Percentiles rank a stretch among this genome's conserved stretches.
phyloP scores from a whole-genome alignment of 257 asterid genomes.

The Solanum pinnatisectum region DNA sequence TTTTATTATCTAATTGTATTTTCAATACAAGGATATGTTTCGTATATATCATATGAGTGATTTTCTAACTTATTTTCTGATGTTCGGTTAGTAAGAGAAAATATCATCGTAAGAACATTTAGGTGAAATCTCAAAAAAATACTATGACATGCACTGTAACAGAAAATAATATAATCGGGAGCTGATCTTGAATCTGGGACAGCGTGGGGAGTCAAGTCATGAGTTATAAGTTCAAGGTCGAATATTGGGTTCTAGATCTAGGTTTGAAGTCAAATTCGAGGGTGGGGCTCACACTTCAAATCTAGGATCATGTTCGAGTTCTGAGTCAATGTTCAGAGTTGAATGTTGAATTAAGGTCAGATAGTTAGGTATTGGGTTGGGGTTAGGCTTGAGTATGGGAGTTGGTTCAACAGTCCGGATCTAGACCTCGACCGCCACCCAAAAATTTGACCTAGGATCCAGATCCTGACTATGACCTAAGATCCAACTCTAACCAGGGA shows the following conservation, averaged over 20 bases:
- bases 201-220: background rate
- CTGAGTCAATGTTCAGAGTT: accelerated
- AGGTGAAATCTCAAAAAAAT: background rate
- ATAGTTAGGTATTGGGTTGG: background rate
- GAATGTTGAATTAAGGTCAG: background rate
- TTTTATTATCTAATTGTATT: too few species aligned
- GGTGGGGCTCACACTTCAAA: background rate
- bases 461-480: background rate
- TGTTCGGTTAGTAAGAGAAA: background rate
- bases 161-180: background rate
- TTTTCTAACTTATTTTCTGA: background rate
- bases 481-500: background rate
- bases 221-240: background rate
- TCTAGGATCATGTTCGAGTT: background rate
- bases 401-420: background rate
- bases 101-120: background rate
- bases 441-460: background rate
- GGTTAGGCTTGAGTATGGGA: background rate
- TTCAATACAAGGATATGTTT: background rate
- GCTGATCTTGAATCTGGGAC: background rate
- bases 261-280: background rate
- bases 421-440: background rate
- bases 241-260: background rate
- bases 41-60: background rate
- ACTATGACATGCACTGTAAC: background rate